These are phyloP conservation scores for Penicillium fuscoglaucum DNA, from an alignment of 2,329 filamentous ascomycete genomes.

Conservation along the genomic window DNA sequence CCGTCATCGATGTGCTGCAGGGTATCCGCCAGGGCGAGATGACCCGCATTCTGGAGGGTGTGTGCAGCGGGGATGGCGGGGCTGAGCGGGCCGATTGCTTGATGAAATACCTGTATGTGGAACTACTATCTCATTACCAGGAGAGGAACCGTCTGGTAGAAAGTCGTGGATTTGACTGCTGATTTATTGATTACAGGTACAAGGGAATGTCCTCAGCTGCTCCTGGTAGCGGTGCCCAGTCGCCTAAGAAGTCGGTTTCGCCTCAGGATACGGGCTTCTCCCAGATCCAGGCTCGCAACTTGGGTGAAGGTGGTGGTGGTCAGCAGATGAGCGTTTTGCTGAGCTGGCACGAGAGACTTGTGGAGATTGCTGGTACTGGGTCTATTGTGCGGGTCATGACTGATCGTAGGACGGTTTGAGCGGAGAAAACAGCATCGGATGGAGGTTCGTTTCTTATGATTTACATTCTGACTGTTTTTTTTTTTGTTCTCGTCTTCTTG, in stretches of 20 bases:
- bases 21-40: slow-evolving; percentile 96
- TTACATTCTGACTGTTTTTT: slow-evolving; percentile 4
- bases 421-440: slow-evolving; percentile 4
- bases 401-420: slow-evolving; percentile 82
- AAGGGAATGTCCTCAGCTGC: slow-evolving; percentile 73
- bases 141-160: no score
- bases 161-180: neutral
- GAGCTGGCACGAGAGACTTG: slow-evolving; percentile 98
- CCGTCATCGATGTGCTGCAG: slow-evolving; percentile 88
- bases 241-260: slow-evolving; percentile 56
- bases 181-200: slow-evolving; percentile 60
- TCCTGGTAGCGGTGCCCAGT: slow-evolving; percentile 44
- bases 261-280: slow-evolving; percentile 87
- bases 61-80: slow-evolving; percentile 76
- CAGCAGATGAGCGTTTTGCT: slow-evolving; percentile 94
- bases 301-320: slow-evolving; percentile 68
- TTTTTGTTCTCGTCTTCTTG: slow-evolving; percentile 19
- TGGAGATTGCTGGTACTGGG: slow-evolving; percentile 87
- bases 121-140: neutral
- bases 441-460: slow-evolving; percentile 14
- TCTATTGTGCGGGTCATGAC: slow-evolving; percentile 96
- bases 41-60: slow-evolving; percentile 78
- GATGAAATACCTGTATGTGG: slow-evolving; percentile 92
- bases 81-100: slow-evolving; percentile 84
- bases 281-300: slow-evolving; percentile 64